phyloP scores from a whole-genome alignment of 345 rosid species.

The Moringa oleifera region DNA sequence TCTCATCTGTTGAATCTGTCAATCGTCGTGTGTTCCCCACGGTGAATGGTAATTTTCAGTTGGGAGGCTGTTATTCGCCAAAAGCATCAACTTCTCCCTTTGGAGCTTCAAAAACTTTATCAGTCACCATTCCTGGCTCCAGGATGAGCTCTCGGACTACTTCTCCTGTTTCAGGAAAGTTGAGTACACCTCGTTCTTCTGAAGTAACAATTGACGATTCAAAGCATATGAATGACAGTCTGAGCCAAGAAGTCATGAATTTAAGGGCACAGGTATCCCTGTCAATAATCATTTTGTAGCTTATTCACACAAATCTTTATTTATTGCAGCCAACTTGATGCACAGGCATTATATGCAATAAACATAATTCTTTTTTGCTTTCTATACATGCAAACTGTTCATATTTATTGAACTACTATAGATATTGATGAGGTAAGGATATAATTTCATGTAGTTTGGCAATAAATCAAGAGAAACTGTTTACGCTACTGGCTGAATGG shows the following conservation, averaged over 20 bases:
- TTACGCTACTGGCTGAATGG: no score
- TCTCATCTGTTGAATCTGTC: conserved; percentile 43
- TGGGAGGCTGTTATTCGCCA: conserved; percentile 23
- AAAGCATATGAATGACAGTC: conserved; percentile 39
- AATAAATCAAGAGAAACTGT: no score
- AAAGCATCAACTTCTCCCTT: conserved; percentile 30
- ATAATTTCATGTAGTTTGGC: no score
- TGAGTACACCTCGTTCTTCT: conserved; percentile 45
- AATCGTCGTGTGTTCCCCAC: conserved; percentile 32
- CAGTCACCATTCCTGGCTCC: conserved; percentile 37
- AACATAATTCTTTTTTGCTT: no score
- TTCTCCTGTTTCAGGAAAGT: conserved; percentile 46
- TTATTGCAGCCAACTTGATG: no score
- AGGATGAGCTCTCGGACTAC: conserved; percentile 30
- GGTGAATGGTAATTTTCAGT: conserved; percentile 30
- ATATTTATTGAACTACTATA: no score
- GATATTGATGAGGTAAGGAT: no score
- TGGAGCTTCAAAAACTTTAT: conserved; percentile 31
- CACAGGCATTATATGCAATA: no score
- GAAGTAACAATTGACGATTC: conserved; percentile 43
- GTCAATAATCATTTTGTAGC: background rate
- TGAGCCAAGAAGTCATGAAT: conserved; percentile 44
- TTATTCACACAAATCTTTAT: no score
- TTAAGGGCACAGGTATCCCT: conserved; percentile 63
- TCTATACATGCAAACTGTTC: no score